A percentile compares a stretch with the other conserved stretches of the same genome.
phyloP scores from a whole-genome alignment of 2,329 filamentous ascomycete genomes.

The Chrysoporthe austroafricana region DNA sequence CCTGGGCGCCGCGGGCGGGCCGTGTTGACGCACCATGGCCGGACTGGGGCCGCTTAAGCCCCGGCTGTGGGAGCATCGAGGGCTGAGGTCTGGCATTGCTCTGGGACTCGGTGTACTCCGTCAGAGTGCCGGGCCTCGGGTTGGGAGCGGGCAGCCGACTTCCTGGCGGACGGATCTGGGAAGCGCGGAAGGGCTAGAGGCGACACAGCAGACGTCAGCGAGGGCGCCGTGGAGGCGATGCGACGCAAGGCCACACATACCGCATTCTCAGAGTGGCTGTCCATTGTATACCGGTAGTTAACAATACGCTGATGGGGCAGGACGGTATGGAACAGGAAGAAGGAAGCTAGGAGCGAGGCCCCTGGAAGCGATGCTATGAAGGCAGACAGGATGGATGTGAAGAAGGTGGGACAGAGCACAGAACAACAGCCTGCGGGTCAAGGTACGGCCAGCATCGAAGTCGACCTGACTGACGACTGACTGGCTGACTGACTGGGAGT shows the following conservation, averaged over 20 bases:
- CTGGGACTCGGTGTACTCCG: slow-evolving; percentile 64
- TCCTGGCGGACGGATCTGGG: slow-evolving; percentile 30
- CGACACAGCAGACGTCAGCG: not conserved
- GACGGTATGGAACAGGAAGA: slow-evolving; percentile 29
- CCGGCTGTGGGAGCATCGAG: slow-evolving; percentile 45
- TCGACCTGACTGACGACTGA: not conserved
- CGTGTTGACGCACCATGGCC: slow-evolving; percentile 36
- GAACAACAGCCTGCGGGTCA: too few relatives aligned
- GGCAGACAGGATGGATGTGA: slow-evolving; percentile 19
- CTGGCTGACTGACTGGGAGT: not conserved
- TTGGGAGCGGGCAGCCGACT: slow-evolving; percentile 32
- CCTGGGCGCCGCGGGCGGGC: not conserved
- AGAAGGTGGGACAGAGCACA: slow-evolving; percentile 1
- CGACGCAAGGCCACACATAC: slow-evolving; percentile 33
- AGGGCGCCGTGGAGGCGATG: not conserved
- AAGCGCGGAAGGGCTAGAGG: slow-evolving; percentile 32
- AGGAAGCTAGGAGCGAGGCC: slow-evolving; percentile 30
- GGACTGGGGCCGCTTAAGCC: slow-evolving; percentile 51
- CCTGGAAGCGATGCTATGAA: slow-evolving; percentile 27
- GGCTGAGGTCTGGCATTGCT: slow-evolving; percentile 57
- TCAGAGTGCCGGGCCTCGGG: slow-evolving; percentile 41
- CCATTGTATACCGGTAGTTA: slow-evolving; percentile 38
- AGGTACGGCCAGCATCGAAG: slow-evolving; percentile 3
- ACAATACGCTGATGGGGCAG: slow-evolving; percentile 31
- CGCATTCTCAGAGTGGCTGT: slow-evolving; percentile 40